phyloP scores from a whole-genome alignment of 176 grass and related monocot species.

The Carex kokanica region DNA sequence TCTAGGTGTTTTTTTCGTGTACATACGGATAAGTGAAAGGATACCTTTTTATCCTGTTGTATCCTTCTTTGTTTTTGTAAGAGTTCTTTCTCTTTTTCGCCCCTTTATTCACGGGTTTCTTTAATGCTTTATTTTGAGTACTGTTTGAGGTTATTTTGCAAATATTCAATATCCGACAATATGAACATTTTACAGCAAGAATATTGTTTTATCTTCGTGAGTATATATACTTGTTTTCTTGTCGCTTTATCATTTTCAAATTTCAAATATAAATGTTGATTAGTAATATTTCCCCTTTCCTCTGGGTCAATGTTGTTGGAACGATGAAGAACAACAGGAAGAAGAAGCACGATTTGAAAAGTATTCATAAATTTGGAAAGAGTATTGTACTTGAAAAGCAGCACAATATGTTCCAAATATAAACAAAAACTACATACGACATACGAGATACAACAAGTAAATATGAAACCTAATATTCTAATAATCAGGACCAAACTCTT shows the following conservation, averaged over 20 bases:
- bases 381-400: background rate
- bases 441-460: background rate
- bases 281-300: background rate
- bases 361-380: background rate
- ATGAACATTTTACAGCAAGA: background rate
- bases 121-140: background rate
- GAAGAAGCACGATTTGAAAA: background rate
- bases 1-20: slow-evolving; percentile 39
- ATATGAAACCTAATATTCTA: slow-evolving; percentile 18
- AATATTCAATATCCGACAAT: background rate
- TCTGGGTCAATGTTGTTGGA: background rate
- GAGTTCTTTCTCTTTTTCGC: background rate
- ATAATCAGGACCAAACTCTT: slow-evolving; percentile 36
- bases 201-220: background rate
- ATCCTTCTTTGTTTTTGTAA: slow-evolving; percentile 11
- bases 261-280: background rate
- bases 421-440: background rate
- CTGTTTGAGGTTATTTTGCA: slow-evolving; percentile 13
- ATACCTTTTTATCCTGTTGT: slow-evolving; percentile 25
- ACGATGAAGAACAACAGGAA: background rate
- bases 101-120: background rate
- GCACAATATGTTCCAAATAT: background rate
- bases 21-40: slow-evolving; percentile 36
- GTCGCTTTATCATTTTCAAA: slow-evolving; percentile 1
- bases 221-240: background rate